Conservation (phyloP, 2,329 filamentous ascomycete species). For the Didymosphaeria variabile region DNA sequence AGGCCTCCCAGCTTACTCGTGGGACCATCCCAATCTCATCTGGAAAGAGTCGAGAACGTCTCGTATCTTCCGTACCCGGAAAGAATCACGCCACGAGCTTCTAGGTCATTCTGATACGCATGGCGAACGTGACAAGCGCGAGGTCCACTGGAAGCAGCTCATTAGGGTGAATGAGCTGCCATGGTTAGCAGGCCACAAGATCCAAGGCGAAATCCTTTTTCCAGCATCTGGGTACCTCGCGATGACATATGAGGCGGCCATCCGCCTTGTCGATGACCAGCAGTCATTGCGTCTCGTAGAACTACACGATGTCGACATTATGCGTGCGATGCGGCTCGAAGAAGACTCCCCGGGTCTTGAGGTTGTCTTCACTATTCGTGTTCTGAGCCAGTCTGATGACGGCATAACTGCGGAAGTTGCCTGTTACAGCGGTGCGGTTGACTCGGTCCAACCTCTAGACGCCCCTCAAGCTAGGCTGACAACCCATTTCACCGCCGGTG, state of each 20-base stretch:
- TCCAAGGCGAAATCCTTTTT: neutral
- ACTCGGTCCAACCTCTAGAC: too few species aligned
- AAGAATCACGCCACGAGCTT: neutral
- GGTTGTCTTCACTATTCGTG: neutral
- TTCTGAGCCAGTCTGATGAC: neutral
- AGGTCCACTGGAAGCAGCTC: neutral
- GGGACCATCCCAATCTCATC: too few species aligned
- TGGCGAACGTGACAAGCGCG: neutral
- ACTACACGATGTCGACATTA: neutral
- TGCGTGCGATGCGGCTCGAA: neutral
- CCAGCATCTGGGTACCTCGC: constrained; percentile 55
- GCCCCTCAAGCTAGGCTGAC: too few species aligned
- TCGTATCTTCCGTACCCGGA: too few species aligned
- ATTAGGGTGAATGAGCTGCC: neutral
- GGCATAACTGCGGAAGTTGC: too few species aligned
- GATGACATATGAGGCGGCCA: constrained; percentile 36
- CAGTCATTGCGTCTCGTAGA: too few species aligned
- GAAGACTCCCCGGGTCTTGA: neutral
- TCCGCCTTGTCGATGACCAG: too few species aligned
- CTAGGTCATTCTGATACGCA: neutral
- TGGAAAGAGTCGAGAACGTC: too few species aligned
- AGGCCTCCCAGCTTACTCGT: too few species aligned
- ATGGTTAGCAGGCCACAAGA: neutral
- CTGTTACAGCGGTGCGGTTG: too few species aligned
- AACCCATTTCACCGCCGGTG: too few species aligned